A percentile compares a stretch with the other conserved stretches of the same genome.
phyloP scores from a whole-genome alignment of 805 yeast genomes.

The Hanseniaspora pseudoguilliermondii region DNA sequence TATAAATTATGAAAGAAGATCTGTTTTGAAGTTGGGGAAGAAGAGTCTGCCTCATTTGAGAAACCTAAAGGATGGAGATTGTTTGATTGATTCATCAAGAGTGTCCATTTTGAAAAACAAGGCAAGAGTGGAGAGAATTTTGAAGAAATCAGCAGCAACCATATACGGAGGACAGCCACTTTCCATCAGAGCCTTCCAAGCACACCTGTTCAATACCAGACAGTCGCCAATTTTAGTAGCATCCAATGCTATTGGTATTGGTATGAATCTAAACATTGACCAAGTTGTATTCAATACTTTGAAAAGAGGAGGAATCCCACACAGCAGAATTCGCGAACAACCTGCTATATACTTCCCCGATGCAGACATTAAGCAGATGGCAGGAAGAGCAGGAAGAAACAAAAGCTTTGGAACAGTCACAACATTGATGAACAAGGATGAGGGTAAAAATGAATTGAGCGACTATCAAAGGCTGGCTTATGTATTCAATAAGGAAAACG shows the following conservation, averaged over 20 bases:
- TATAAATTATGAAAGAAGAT: conserved; percentile 60
- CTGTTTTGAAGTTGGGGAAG: conserved; percentile 48
- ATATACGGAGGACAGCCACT: conserved; percentile 95
- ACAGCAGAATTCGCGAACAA: conserved; percentile 17
- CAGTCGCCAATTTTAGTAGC: conserved; percentile 76
- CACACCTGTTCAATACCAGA: conserved; percentile 65
- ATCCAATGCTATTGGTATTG: conserved; percentile 97
- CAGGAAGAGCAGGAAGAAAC: conserved; percentile 90
- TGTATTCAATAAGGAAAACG: conserved; percentile 40
- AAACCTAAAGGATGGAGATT: conserved; percentile 56
- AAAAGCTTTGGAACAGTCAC: conserved; percentile 20
- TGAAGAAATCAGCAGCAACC: conserved; percentile 64
- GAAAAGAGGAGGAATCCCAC: conserved; percentile 57
- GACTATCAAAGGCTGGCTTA: conserved; percentile 36
- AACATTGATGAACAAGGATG: conserved; percentile 31
- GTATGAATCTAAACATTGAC: conserved; percentile 72
- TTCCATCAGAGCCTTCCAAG: conserved; percentile 80
- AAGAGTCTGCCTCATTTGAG: conserved; percentile 26
- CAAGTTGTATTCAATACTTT: conserved; percentile 63
- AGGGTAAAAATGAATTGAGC: conserved; percentile 38
- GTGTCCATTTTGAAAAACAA: conserved; percentile 56
- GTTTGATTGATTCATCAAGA: conserved; percentile 79
- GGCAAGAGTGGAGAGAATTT: conserved; percentile 50
- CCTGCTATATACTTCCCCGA: conserved; percentile 32
- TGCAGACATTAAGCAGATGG: conserved; percentile 79